Base-by-base conservation (phyloP, 306 rosid species). In the Myrica gale region DNA sequence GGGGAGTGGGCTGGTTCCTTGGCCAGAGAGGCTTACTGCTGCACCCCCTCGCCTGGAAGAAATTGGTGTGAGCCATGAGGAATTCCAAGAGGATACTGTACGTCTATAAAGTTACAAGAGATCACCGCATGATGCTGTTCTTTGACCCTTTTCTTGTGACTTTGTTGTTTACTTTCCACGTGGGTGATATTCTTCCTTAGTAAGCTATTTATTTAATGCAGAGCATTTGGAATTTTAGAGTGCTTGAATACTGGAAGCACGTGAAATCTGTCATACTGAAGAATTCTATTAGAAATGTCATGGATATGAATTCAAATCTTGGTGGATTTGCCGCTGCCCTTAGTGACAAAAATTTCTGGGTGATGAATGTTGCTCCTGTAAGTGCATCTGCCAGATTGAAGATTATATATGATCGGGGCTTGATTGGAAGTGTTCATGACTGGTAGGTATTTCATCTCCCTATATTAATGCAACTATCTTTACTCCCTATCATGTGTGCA, bases 231-330 rank as follows among this genome's bases (percentile, higher is more conserved):
- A 85, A 50, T 43, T 82, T 66, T 78, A 85, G 92, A 79, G 92
- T 84, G 74, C 6, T 50, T 48, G 90, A 86, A 74, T 88, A 88
- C 78, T 82, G 90, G 90, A 88, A 86, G 78, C 88, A 88, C 71
- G 84, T 88, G 92, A 88, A 76, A 81, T 80, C 83, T 39, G 79
- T 84, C 69, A 19, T 80, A 32, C 81, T 73, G 78, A 75, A 69
- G 76, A 63, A 85, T 74, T 84, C 88, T 74, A 76, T 88, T 26
- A 85, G 90, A 84, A 88, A 88, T 82, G 75, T 88, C 39, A 83
- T 85, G 90, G 92, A 88, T 73, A 88, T 88, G 92, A 85, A 88
- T 83, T 88, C 92, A 71, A 78, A 88, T 77, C 85, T 86, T 66
- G 90, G 92, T 37, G 89, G 92, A 48, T 88, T 88, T 80, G 92